Conservation (phyloP, 306 rosid genomes). For the Urtica urens region DNA sequence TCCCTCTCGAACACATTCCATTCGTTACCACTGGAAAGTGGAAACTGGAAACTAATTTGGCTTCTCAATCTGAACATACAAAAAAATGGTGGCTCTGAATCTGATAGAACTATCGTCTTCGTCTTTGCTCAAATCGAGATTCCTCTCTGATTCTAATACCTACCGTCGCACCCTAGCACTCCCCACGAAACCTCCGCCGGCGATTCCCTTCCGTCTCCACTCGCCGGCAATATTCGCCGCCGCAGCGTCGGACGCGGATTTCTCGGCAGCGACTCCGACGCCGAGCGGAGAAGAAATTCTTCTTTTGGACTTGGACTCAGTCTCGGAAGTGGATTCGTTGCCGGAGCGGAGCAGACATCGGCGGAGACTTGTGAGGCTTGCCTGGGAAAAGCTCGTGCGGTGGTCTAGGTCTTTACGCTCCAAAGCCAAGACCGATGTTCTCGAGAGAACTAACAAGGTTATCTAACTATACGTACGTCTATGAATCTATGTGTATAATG, state of each 20-base stretch:
- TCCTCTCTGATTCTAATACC: slow-evolving; percentile 13
- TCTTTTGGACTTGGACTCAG: slow-evolving; percentile 15
- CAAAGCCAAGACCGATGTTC: slow-evolving; percentile 66
- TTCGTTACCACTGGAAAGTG: no score
- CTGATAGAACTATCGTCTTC: slow-evolving; percentile 24
- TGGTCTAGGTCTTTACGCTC: slow-evolving; percentile 85
- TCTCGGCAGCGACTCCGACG: slow-evolving; percentile 7
- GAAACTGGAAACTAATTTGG: no score
- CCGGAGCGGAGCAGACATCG: slow-evolving; percentile 44
- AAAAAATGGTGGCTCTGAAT: slow-evolving; percentile 41
- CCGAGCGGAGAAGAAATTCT: no score
- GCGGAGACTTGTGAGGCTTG: slow-evolving; percentile 54
- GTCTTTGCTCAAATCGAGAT: slow-evolving; percentile 14
- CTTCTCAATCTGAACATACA: no score
- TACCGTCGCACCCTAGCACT: slow-evolving; percentile 12
- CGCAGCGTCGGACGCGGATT: background rate
- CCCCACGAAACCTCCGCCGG: slow-evolving; percentile 16
- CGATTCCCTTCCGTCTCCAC: slow-evolving; percentile 15
- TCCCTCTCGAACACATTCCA: no score
- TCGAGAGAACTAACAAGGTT: slow-evolving; percentile 83
- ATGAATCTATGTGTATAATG: no score
- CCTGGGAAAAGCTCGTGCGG: slow-evolving; percentile 90
- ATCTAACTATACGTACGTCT: background rate
- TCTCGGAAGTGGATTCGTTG: slow-evolving; percentile 8
- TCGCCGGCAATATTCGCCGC: no score